phyloP scores from a whole-genome alignment of 2,329 filamentous ascomycete species.

The Diplodia mutila region DNA sequence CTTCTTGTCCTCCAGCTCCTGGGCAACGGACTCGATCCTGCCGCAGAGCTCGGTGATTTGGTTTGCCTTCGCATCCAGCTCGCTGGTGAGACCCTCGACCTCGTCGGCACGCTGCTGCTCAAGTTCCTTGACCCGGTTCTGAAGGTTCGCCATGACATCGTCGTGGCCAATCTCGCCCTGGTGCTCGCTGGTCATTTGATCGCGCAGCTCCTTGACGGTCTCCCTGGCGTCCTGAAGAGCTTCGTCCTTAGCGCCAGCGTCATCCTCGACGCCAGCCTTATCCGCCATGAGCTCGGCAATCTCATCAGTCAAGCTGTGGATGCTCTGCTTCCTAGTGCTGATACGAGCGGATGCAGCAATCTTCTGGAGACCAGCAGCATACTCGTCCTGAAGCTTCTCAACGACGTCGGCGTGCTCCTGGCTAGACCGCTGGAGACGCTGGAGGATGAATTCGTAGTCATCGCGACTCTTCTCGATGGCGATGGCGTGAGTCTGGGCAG shows the following conservation, averaged over 20 bases:
- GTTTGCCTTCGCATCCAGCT: constrained; percentile 16
- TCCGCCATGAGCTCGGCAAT: constrained; percentile 9
- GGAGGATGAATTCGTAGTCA: constrained; percentile 14
- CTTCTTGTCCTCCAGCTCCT: constrained; percentile 24
- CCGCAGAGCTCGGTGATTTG: constrained; percentile 20
- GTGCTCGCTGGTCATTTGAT: constrained; percentile 11
- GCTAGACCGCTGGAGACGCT: neutral
- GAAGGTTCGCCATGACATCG: constrained; percentile 12
- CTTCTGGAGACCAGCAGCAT: constrained; percentile 4
- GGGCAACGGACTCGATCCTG: constrained; percentile 13
- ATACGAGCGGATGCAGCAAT: constrained; percentile 12
- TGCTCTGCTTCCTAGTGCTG: constrained; percentile 11
- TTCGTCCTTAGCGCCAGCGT: neutral
- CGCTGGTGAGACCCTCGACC: neutral
- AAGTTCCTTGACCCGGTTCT: constrained; percentile 23
- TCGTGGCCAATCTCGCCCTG: constrained; percentile 17
- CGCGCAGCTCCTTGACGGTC: constrained; percentile 15
- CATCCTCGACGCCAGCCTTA: constrained; percentile 9
- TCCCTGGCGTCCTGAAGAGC: constrained; percentile 14
- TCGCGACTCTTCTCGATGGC: constrained; percentile 3
- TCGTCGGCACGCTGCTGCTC: constrained; percentile 22
- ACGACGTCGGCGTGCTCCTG: neutral
- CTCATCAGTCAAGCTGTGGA: constrained; percentile 14
- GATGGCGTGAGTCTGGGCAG: constrained; percentile 10
- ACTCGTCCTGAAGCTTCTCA: constrained; percentile 15